Evolutionary conservation across 805 yeast genomes (phyloP).

Genomic region (Yamadazyma sp.): DNA sequence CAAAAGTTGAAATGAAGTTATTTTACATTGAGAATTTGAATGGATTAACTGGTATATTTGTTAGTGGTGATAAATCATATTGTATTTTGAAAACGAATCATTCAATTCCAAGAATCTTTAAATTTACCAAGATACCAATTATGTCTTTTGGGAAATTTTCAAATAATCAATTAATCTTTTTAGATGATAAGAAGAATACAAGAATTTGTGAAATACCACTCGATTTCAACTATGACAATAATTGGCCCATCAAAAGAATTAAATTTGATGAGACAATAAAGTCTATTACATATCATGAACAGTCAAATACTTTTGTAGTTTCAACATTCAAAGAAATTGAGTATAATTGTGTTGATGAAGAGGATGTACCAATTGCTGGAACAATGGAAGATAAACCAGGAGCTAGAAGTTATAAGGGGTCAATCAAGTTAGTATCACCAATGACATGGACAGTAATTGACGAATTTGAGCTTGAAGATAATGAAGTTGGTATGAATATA

Average conservation of each 20-base stretch:
- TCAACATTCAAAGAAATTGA: conserved; percentile 59
- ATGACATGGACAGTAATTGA: conserved; percentile 76
- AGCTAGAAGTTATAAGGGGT: conserved; percentile 58
- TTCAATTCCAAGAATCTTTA: conserved; percentile 62
- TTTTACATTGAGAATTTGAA: conserved; percentile 56
- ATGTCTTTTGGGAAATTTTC: conserved; percentile 64
- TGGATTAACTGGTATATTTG: conserved; percentile 58
- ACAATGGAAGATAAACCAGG: conserved; percentile 46
- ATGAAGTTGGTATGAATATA: conserved; percentile 61
- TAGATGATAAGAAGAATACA: conserved; percentile 68
- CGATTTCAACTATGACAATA: conserved; percentile 54
- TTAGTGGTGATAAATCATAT: conserved; percentile 74
- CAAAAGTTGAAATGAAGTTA: conserved; percentile 64
- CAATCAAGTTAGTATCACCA: conserved; percentile 67
- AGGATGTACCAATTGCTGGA: conserved; percentile 62
- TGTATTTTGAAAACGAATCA: conserved; percentile 62
- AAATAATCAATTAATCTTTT: conserved; percentile 61
- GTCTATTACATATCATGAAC: conserved; percentile 66
- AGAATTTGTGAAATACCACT: conserved; percentile 52
- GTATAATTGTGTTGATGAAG: conserved; percentile 71
- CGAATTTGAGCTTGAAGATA: conserved; percentile 57
- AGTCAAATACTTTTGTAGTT: conserved; percentile 57
- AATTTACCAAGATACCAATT: conserved; percentile 61
- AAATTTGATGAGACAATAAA: conserved; percentile 62
- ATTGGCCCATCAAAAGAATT: conserved; percentile 53